Base-by-base conservation (phyloP, 2,329 filamentous ascomycete species). In the Neonectria punicea region DNA sequence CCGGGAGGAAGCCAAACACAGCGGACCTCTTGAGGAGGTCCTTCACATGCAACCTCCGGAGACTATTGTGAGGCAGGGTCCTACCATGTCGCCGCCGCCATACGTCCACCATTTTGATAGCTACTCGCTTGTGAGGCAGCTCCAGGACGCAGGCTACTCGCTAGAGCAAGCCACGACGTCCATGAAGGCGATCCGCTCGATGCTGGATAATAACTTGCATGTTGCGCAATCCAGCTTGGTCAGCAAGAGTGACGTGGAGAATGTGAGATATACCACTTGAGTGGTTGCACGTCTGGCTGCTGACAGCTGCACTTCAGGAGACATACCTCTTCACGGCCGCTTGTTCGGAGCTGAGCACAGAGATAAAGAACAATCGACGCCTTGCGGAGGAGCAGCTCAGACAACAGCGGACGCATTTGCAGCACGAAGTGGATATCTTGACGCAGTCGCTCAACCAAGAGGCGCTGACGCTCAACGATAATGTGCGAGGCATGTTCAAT, bases 51-150 rank as follows among this genome's bases (percentile, higher is more conserved):
- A 79, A 14, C 79, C 82, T 5, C 81, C 83, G 8, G 77, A 82
- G 50, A 73, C 74, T n/a, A 70, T 71, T 13, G 75, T 77, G 49
- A 74, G 82, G 53, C 85, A 86, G 70, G 86, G 88, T 22, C 91
- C 91, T 5, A 90, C 94, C 76, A 87, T 92, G 76, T 85, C 89
- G 53, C 87, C 93, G 0, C 88, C 92, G 8, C 92, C 90, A 1
- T 97, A 97, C 76, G 90, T 97, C 36, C 96, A 99, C 81, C 94
- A 98, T 81, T 99, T 99, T 80, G 95, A 99, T 80, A 97, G 91
- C 25, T 99, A 96, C 80, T 90, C 89, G 14, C 87, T 98, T 5
- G 96, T 98, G 16, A 91, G 92, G 75, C 89, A 93, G 73, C 88
- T 99, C 16, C 86, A 90, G 57, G 86, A 90, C 18, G 89, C 90